Evolutionary conservation across 352 stramenopile species (phyloP).

Genomic region (Halophytophthora polymorphica): DNA sequence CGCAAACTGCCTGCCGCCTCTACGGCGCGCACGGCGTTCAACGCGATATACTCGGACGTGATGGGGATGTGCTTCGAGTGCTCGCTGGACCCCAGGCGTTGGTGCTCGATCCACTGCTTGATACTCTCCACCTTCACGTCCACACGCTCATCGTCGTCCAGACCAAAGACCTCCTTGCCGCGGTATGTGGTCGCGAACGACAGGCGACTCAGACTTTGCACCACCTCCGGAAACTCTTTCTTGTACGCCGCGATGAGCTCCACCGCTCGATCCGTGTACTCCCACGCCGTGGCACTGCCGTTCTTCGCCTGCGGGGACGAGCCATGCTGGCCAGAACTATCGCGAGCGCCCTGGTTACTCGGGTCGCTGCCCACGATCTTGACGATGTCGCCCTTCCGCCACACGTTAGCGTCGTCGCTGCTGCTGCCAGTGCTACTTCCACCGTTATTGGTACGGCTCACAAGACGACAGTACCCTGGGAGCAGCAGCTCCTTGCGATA

Average conservation of each 20-base stretch:
- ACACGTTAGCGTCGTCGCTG: conserved; percentile 56
- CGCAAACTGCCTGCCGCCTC: conserved; percentile 77
- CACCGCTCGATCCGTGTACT: conserved; percentile 96
- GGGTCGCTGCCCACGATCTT: conserved; percentile 88
- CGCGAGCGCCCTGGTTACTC: conserved; percentile 10
- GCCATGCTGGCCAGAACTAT: conserved; percentile 2
- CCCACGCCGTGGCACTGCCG: conserved; percentile 77
- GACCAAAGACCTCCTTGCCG: conserved; percentile 87
- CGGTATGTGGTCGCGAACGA: conserved; percentile 90
- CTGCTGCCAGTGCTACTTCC: conserved; percentile 1
- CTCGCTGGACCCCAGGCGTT: conserved; percentile 82
- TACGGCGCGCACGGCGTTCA: conserved; percentile 91
- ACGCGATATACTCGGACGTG: conserved; percentile 92
- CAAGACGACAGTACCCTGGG: conserved; percentile 90
- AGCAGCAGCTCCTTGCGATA: conserved; percentile 87
- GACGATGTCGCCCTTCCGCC: conserved; percentile 90
- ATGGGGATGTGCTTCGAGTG: conserved; percentile 91
- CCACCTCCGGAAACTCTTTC: conserved; percentile 92
- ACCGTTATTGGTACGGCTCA: conserved; percentile 25
- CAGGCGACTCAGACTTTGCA: conserved; percentile 83
- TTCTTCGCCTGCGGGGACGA: conserved; percentile 7
- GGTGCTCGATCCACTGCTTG: conserved; percentile 91
- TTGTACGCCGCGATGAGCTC: conserved; percentile 93
- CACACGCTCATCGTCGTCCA: conserved; percentile 47
- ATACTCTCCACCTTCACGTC: conserved; percentile 74